phyloP scores from a whole-genome alignment of 1,284 basidiomycete genomes.

The Leccinum subrobustum region DNA sequence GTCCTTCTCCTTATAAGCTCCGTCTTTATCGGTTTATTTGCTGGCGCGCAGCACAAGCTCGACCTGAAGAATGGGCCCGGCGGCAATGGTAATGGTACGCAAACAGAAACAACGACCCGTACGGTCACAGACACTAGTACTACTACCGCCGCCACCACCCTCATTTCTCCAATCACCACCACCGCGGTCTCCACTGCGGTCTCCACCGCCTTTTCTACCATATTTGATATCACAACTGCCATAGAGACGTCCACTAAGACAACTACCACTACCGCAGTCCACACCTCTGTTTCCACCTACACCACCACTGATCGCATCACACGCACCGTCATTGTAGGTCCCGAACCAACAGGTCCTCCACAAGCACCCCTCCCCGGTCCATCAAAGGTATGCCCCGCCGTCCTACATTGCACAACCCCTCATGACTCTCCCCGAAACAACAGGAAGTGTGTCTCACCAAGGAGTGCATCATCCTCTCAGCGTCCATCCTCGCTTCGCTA shows the following conservation, averaged over 20 bases:
- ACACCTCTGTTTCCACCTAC: constrained; percentile 39
- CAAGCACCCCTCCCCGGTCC: constrained; percentile 25
- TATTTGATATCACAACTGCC: constrained; percentile 34
- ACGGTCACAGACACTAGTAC: constrained; percentile 30
- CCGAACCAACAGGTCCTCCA: constrained; percentile 36
- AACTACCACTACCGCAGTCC: constrained; percentile 36
- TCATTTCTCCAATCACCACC: constrained; percentile 36
- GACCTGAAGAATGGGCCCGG: constrained; percentile 45
- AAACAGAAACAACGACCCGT: constrained; percentile 32
- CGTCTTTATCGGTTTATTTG: constrained; percentile 91
- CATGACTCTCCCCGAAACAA: constrained; percentile 5
- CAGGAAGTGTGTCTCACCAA: constrained; percentile 73
- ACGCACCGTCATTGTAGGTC: constrained; percentile 32
- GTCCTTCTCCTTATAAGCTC: constrained; percentile 80
- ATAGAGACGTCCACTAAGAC: constrained; percentile 35
- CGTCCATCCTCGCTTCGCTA: constrained; percentile 78
- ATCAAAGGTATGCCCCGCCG: constrained; percentile 21
- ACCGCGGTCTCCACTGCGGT: constrained; percentile 33
- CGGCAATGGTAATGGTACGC: constrained; percentile 37
- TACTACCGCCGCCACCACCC: constrained; percentile 30
- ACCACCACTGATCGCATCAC: constrained; percentile 35
- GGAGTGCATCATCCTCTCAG: constrained; percentile 83
- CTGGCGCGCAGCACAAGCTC: constrained; percentile 79
- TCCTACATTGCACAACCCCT: neutral
- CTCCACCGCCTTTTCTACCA: constrained; percentile 25